Evolutionary conservation across 345 rosid species (phyloP).

Genomic region (Eutrema yunnanense): DNA sequence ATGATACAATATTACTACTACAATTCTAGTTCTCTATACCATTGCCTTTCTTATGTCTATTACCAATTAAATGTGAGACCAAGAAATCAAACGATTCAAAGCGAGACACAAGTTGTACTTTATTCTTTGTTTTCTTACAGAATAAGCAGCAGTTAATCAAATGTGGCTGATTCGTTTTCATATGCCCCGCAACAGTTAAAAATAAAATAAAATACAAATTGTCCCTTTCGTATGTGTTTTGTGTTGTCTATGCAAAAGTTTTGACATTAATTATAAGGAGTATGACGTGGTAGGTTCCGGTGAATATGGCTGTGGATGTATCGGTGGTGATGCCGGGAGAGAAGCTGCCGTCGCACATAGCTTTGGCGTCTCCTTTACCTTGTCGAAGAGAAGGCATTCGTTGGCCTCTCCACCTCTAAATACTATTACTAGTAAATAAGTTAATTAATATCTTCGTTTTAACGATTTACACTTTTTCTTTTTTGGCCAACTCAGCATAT

Average conservation of each 20-base stretch:
- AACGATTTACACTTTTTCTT: too few relatives aligned
- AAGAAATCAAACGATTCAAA: neutral
- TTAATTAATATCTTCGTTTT: too few relatives aligned
- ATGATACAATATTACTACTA: too few relatives aligned
- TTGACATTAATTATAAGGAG: neutral
- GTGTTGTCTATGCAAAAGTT: neutral
- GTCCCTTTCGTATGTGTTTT: neutral
- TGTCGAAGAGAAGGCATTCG: slow-evolving; percentile 62
- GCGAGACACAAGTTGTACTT: neutral
- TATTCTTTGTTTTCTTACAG: neutral
- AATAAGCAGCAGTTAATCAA: neutral
- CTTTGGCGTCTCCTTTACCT: slow-evolving; percentile 90
- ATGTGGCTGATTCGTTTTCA: neutral
- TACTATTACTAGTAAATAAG: neutral
- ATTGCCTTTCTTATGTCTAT: too few relatives aligned
- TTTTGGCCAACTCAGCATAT: neutral
- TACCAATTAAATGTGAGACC: too few relatives aligned
- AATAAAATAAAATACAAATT: too few relatives aligned
- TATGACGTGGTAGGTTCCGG: slow-evolving; percentile 33
- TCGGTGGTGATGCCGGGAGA: slow-evolving; percentile 91
- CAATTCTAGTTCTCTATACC: too few relatives aligned
- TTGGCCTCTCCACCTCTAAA: slow-evolving; percentile 51
- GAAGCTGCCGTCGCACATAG: slow-evolving; percentile 64
- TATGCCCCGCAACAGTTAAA: neutral
- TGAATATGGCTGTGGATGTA: slow-evolving; percentile 44